Evolutionary conservation across 495 filamentous ascomycete species (phyloP).

Genomic region (Usnea hakonensis): DNA sequence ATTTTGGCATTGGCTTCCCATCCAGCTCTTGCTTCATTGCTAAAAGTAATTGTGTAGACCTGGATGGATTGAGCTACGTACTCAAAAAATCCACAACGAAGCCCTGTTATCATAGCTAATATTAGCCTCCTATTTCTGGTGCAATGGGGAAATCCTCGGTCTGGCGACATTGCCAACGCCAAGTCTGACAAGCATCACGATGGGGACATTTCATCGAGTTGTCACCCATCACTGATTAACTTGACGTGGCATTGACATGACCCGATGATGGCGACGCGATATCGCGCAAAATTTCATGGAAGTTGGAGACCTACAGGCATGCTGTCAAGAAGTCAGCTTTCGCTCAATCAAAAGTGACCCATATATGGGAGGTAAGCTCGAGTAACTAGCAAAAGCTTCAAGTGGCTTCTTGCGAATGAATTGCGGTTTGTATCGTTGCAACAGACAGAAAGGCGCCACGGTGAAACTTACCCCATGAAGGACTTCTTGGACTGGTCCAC

Average conservation of each 20-base stretch:
- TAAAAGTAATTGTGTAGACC: neutral
- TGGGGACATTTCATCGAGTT: neutral
- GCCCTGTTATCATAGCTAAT: slow-evolving; percentile 36
- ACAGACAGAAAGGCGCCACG: neutral
- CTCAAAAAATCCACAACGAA: slow-evolving; percentile 94
- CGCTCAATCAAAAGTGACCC: no score
- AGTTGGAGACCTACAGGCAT: slow-evolving; percentile 62
- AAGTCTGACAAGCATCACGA: neutral
- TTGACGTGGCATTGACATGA: neutral
- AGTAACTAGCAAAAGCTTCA: neutral
- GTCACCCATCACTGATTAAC: neutral
- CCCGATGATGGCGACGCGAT: slow-evolving; percentile 8
- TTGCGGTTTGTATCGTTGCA: neutral
- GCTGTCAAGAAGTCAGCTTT: slow-evolving; percentile 30
- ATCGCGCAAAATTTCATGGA: slow-evolving; percentile 18
- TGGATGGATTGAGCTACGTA: slow-evolving; percentile 50
- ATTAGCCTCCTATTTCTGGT: slow-evolving; percentile 28
- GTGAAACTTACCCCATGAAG: slow-evolving; percentile 49
- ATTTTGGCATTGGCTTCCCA: neutral
- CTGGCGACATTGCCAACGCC: neutral
- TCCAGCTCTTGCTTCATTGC: neutral
- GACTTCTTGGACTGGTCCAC: slow-evolving; percentile 58
- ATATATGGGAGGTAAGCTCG: neutral
- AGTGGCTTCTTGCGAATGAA: neutral
- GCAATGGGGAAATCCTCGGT: neutral